A percentile compares a stretch with the other conserved stretches of the same genome.
phyloP scores from a whole-genome alignment of 108 stramenopile species.

The Phaeodactylum tricornutum region DNA sequence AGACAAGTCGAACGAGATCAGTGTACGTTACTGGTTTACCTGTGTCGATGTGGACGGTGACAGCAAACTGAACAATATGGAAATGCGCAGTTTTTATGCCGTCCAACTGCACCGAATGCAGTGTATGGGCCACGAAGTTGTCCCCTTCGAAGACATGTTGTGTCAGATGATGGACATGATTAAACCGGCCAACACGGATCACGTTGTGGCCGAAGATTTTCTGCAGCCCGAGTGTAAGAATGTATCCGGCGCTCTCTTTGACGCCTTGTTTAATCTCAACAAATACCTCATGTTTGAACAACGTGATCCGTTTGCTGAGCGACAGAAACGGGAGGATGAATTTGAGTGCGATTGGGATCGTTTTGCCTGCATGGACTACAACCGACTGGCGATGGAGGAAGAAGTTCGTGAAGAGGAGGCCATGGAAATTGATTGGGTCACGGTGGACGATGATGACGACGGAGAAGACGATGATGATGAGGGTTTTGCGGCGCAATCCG shows the following conservation, averaged over 20 bases:
- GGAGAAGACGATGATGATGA: conserved; percentile 8
- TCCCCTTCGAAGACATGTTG: conserved; percentile 94
- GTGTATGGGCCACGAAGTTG: conserved; percentile 94
- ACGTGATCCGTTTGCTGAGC: conserved; percentile 90
- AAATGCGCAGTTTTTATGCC: conserved; percentile 91
- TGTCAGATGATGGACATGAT: conserved; percentile 99
- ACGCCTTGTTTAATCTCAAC: conserved; percentile 96
- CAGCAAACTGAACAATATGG: conserved; percentile 89
- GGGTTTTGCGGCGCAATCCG: not conserved
- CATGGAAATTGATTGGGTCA: conserved; percentile 86
- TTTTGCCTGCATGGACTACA: conserved; percentile 92
- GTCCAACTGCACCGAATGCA: conserved; percentile 92
- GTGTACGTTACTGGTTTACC: conserved; percentile 94
- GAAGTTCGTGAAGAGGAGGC: conserved; percentile 84
- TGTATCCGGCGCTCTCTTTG: conserved; percentile 93
- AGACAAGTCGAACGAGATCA: conserved; percentile 89
- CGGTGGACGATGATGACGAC: conserved; percentile 76
- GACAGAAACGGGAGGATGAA: conserved; percentile 89
- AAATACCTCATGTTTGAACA: conserved; percentile 96
- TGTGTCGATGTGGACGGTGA: conserved; percentile 96
- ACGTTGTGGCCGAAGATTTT: conserved; percentile 78
- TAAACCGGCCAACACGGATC: conserved; percentile 49
- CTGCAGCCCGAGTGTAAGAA: conserved; percentile 75
- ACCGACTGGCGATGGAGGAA: conserved; percentile 90
- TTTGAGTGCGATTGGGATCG: conserved; percentile 98